Evolutionary conservation across 129 eudicot genomes (phyloP), one percentile per base, ranked within the genome.

Genomic region (Apium graveolens): DNA sequence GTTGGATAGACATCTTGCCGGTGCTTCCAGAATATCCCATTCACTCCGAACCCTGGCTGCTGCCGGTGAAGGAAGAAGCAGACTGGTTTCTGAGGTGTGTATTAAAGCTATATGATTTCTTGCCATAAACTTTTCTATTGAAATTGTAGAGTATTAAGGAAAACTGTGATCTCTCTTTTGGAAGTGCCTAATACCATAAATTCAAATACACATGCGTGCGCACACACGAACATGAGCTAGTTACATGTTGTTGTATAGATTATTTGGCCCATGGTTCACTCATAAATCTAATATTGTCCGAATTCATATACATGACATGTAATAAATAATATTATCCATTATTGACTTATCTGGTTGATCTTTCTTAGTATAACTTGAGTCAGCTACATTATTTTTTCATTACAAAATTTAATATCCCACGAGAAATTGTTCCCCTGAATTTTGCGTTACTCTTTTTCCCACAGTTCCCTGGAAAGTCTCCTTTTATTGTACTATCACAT

Each of bases 41-140:
- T 71, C 93, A 5, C 68, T 84, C 49, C 86, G 96, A 46, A 84
- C 82, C 70, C 80, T 84, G 81, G 92, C 88, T 66, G 86, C 88
- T 88, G 86, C 84, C 14, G 31, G 85, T 82, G 92, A 82, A 82
- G 92, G 90, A 86, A 86, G 90, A 84, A 85, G 85, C 70, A 74
- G 89, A 80, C 84, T 86, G 24, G 83, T 86, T 21, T 80, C 92
- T 37, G 92, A 88, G 92, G 99, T 95, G 21, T 63, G 90, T 73
- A 46, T 29, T 35, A 5, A 49, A 43, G 43, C 35, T 55, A 66
- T 44, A 6, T 74, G 39, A n/a, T 13, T 43, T 74, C 9, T 41
- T 73, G 51, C 57, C 41, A 27, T 29, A 74, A 74, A 27, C n/a
- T 44, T 73, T 43, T 38, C 51, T 72, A 29, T n/a, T 70, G 31